Conservation (phyloP, 345 rosid genomes). For the Durio zibethinus region DNA sequence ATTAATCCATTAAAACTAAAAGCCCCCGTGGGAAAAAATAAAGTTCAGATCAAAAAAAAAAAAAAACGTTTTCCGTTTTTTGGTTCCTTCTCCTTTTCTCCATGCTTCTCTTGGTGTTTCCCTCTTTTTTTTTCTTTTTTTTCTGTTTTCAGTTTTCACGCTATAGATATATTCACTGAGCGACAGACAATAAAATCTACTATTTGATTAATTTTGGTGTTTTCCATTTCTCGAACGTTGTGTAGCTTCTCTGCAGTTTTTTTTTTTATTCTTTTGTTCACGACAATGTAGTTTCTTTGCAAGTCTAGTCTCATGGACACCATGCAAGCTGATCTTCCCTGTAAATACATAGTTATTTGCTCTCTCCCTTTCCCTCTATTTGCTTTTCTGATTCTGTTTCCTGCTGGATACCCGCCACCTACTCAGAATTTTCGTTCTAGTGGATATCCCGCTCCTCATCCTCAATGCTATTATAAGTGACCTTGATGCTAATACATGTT, state of each 20-base stretch:
- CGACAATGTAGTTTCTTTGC: not conserved
- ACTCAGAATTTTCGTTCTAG: conserved; percentile 6
- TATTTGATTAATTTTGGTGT: not conserved
- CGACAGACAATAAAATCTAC: not conserved
- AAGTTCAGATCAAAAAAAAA: too few species aligned
- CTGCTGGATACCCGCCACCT: not conserved
- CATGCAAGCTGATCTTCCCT: conserved; percentile 30
- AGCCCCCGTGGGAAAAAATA: too few species aligned
- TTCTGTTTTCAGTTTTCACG: not conserved
- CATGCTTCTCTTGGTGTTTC: too few species aligned
- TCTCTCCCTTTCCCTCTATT: not conserved
- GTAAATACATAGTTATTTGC: conserved; percentile 13
- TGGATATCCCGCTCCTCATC: not conserved
- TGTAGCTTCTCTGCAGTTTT: not conserved
- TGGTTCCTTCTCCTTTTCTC: too few species aligned
- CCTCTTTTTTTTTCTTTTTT: too few species aligned
- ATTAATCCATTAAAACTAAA: too few species aligned
- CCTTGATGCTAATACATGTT: not conserved
- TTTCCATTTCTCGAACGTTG: not conserved
- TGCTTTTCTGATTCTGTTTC: not conserved
- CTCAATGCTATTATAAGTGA: not conserved
- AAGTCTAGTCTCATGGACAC: conserved; percentile 29
- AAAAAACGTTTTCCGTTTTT: too few species aligned
- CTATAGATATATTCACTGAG: not conserved
- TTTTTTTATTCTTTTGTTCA: not conserved